Evolutionary conservation across 345 rosid species (phyloP).

Genomic region (Syzygium oleosum): DNA sequence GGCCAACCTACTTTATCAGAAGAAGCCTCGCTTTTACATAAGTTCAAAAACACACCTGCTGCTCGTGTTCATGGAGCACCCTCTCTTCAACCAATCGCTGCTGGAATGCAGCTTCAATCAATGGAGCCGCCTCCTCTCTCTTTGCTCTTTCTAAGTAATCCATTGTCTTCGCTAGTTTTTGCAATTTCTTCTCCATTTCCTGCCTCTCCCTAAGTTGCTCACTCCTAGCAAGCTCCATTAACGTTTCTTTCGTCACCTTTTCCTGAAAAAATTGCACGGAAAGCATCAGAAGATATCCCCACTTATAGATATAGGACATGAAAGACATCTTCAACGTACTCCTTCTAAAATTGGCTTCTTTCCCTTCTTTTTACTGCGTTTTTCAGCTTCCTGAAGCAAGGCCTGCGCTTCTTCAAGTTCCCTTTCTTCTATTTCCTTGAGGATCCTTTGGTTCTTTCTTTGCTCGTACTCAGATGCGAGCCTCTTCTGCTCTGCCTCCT

Average conservation of each 20-base stretch:
- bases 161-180: conserved; percentile 84
- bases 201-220: conserved; percentile 95
- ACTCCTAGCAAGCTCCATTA: conserved; percentile 69
- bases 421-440: conserved; percentile 76
- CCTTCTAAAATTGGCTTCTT: conserved; percentile 82
- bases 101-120: conserved; percentile 91
- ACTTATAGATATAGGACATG: not conserved
- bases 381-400: conserved; percentile 71
- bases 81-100: conserved; percentile 77
- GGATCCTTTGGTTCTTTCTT: conserved; percentile 68
- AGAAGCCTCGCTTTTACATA: not conserved
- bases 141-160: conserved; percentile 96
- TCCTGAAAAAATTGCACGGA: conserved; percentile 31
- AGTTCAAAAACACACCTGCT: conserved; percentile 43
- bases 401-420: conserved; percentile 91
- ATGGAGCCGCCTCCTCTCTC: conserved; percentile 91
- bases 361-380: conserved; percentile 63
- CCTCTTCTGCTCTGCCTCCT: conserved; percentile 93
- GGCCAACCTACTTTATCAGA: not conserved
- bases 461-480: conserved; percentile 74
- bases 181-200: conserved; percentile 91
- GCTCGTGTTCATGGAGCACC: conserved; percentile 78
- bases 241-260: conserved; percentile 66
- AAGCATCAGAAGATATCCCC: not conserved
- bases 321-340: conserved; percentile 27